phyloP scores from a whole-genome alignment of 148 eudicot genomes.

The Spergularia bocconei region DNA sequence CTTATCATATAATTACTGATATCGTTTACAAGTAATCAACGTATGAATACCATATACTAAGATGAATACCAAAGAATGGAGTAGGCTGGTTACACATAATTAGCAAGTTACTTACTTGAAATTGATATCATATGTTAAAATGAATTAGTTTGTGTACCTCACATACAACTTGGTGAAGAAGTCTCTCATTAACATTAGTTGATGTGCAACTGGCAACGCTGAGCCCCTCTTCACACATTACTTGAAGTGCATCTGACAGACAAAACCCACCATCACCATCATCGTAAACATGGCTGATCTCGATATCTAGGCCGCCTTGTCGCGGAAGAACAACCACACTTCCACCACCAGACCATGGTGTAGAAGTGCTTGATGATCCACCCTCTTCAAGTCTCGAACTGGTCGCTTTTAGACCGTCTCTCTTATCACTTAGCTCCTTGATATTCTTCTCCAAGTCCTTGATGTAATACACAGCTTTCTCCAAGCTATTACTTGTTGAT shows the following conservation, averaged over 20 bases:
- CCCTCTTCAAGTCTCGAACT: not conserved
- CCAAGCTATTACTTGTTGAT: slow-evolving; percentile 35
- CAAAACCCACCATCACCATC: slow-evolving; percentile 15
- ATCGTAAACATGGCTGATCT: slow-evolving; percentile 20
- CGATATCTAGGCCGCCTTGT: slow-evolving; percentile 32
- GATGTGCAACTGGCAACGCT: slow-evolving; percentile 34
- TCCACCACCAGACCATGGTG: not conserved
- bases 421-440: slow-evolving; percentile 25
- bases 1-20: too few relatives aligned
- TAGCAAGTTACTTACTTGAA: not conserved
- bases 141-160: slow-evolving; percentile 32
- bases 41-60: too few relatives aligned
- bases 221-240: slow-evolving; percentile 36
- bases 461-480: slow-evolving; percentile 38
- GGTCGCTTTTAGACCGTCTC: slow-evolving; percentile 33
- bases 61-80: too few relatives aligned
- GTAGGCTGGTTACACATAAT: not conserved
- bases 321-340: slow-evolving; percentile 16
- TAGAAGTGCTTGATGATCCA: slow-evolving; percentile 16
- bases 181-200: slow-evolving; percentile 25
- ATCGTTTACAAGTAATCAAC: too few relatives aligned
- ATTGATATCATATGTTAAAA: not conserved
- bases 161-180: slow-evolving; percentile 36
- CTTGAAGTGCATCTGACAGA: slow-evolving; percentile 32
- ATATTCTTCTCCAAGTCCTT: slow-evolving; percentile 36